A percentile compares a stretch with the other conserved stretches of the same genome.
Evolutionary conservation across 2,329 filamentous ascomycete genomes (phyloP).

Genomic region (Colletotrichum tropicicola): DNA sequence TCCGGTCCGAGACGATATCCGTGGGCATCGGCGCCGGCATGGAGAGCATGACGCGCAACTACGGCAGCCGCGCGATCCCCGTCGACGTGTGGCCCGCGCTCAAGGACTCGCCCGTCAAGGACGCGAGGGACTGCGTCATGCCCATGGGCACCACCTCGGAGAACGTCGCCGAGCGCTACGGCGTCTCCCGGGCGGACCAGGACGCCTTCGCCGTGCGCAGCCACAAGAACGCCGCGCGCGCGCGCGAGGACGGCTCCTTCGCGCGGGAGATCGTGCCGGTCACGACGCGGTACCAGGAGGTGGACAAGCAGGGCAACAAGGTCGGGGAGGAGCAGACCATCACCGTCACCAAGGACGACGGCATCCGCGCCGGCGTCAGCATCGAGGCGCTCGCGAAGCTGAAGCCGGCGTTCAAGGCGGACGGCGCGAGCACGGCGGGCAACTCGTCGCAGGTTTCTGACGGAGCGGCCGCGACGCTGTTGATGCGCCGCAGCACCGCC

Average conservation of each 20-base stretch:
- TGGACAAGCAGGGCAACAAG: constrained; percentile 67
- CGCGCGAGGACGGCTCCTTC: constrained; percentile 76
- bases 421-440: constrained; percentile 84
- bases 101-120: constrained; percentile 68
- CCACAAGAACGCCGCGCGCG: constrained; percentile 77
- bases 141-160: constrained; percentile 91
- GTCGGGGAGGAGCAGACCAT: constrained; percentile 66
- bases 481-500: constrained; percentile 87
- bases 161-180: constrained; percentile 84
- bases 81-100: constrained; percentile 81
- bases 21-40: constrained; percentile 86
- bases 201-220: constrained; percentile 82
- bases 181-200: constrained; percentile 78
- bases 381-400: constrained; percentile 78
- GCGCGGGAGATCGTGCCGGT: constrained; percentile 84
- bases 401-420: constrained; percentile 84
- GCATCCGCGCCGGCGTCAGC: constrained; percentile 75
- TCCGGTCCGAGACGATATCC: constrained; percentile 77
- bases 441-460: constrained; percentile 90
- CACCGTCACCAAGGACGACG: constrained; percentile 82
- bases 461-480: constrained; percentile 82
- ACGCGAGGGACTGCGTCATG: constrained; percentile 90
- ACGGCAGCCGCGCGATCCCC: constrained; percentile 85
- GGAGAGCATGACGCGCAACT: constrained; percentile 97
- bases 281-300: constrained; percentile 72